phyloP scores from a whole-genome alignment of 257 asterid genomes.

The Capsicum chinense region DNA sequence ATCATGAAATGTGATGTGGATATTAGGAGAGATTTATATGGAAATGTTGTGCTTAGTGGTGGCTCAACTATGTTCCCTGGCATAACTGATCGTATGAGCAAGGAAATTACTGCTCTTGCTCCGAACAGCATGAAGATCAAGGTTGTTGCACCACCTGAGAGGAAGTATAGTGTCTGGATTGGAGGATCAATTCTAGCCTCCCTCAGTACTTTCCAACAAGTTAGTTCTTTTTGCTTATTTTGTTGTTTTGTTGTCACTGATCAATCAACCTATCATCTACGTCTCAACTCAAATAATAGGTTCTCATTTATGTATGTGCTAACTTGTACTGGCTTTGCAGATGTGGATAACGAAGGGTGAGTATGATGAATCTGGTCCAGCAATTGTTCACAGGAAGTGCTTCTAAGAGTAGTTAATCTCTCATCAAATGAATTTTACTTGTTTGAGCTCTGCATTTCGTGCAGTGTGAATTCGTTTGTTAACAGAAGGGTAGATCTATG shows the following conservation, averaged over 20 bases:
- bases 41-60: conserved; percentile 19
- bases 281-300: background rate
- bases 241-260: background rate
- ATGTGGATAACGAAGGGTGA: conserved; percentile 33
- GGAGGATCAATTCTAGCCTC: conserved; percentile 26
- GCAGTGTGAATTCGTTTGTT: background rate
- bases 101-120: conserved; percentile 18
- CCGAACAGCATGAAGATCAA: conserved; percentile 17
- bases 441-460: background rate
- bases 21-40: conserved; percentile 14
- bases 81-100: conserved; percentile 7
- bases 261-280: background rate
- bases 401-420: conserved; percentile 11
- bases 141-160: background rate
- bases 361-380: conserved; percentile 33
- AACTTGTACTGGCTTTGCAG: conserved; percentile 10
- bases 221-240: background rate
- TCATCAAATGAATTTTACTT: background rate
- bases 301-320: background rate
- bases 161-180: background rate
- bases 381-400: conserved; percentile 31
- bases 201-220: conserved; percentile 24
- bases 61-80: conserved; percentile 25
- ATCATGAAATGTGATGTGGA: conserved; percentile 14
- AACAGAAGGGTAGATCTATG: background rate